Base-by-base conservation (phyloP, 1,284 basidiomycete species). In the Papiliotrema fonsecae region DNA sequence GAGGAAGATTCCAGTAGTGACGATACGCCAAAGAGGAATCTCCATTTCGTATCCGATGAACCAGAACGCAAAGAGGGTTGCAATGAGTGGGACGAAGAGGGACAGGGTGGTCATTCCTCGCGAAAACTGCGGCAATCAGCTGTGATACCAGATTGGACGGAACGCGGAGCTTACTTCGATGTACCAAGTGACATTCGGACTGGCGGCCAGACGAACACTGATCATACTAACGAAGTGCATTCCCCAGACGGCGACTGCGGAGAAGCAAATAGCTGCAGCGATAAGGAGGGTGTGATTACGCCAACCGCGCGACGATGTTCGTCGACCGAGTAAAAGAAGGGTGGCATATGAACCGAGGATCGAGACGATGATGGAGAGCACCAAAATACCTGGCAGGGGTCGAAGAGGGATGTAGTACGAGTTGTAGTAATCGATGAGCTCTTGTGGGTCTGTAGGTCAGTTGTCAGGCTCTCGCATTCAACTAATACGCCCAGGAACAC, bases 191-290 rank as follows among this genome's bases (percentile, higher is more conserved):
- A 74, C 45, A 41, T 60, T 52, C 0, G 69, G 65, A 45, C 64
- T 65, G 21, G 75, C 67, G 38, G 61, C 51, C 16, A 77, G 69
- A 27, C 69, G 61, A 47, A 77, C 67, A 64, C 73, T 70, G 54
- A 68, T 67, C 70, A 75, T 74, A 49, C 74, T 73, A 60, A 78
- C 75, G 51, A 77, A 77, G 65, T 78, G 77, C 75, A 75, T 75
- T 24, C 66, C 69, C 73, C 71, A 77, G 13, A 75, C 87, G 58
- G 85, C 88, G 59, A 90, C 88, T 19, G 88, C 88, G 40, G 88
- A 88, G 79, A 92, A 93, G 49, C 89, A 87, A 42, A 82, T 78
- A 27, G 88, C 91, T 11, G 83, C 76, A 44, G 80, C 78, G 45
- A 69, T 51, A 40, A 78, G 70, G 19, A 77, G 60, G n/a, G 59